Evolutionary conservation across 2,329 filamentous ascomycete species (phyloP).

Genomic region (Didymella lethalis): DNA sequence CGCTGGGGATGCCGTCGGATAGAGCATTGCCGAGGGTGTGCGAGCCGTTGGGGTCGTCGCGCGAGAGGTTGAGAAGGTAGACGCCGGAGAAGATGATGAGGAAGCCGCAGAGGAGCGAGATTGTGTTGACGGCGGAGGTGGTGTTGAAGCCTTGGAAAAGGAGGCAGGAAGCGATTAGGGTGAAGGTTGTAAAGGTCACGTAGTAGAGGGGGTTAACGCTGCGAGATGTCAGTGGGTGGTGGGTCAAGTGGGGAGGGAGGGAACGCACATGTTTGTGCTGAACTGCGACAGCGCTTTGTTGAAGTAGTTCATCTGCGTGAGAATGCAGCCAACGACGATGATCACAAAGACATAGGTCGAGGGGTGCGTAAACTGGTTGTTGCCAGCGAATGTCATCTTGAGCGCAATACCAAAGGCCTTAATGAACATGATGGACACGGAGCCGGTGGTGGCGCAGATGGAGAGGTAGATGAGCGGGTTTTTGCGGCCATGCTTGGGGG

Average conservation of each 20-base stretch:
- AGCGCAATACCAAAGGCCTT: conserved; percentile 98
- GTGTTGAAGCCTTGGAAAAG: conserved; percentile 97
- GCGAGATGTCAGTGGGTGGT: conserved; percentile 22
- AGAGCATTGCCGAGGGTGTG: conserved; percentile 62
- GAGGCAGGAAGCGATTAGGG: conserved; percentile 92
- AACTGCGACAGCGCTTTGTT: conserved; percentile 98
- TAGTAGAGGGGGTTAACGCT: conserved; percentile 98
- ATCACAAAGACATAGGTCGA: conserved; percentile 99
- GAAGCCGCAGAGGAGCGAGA: conserved; percentile 92
- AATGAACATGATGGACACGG: conserved; percentile 97
- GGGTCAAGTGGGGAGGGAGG: background rate
- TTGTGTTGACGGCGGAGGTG: conserved; percentile 86
- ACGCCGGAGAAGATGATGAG: conserved; percentile 94
- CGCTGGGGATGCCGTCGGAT: conserved; percentile 84
- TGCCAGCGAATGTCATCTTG: conserved; percentile 89
- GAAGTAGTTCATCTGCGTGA: conserved; percentile 99
- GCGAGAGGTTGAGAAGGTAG: conserved; percentile 94
- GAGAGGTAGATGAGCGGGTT: conserved; percentile 97
- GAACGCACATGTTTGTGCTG: conserved; percentile 89
- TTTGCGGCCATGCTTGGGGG: conserved; percentile 88
- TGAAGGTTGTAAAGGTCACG: conserved; percentile 95
- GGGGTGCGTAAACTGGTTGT: conserved; percentile 94
- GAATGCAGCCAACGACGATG: conserved; percentile 87
- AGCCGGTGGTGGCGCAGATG: conserved; percentile 96
- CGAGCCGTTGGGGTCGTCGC: conserved; percentile 84